Base-by-base conservation (phyloP, 495 filamentous ascomycete species). In the Neurospora sp. region DNA sequence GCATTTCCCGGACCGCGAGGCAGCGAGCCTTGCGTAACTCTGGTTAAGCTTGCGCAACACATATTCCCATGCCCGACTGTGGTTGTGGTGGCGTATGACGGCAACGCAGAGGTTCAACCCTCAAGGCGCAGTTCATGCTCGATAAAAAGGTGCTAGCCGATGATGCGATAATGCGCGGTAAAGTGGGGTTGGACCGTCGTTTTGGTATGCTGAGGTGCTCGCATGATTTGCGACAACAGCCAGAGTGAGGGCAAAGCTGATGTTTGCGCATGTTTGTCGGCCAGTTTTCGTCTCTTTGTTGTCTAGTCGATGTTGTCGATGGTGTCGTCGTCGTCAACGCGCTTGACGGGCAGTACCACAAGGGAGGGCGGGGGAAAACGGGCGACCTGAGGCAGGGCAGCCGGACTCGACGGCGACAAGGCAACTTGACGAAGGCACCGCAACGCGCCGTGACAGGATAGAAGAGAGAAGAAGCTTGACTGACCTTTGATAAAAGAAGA, bases 401-500 rank as follows among this genome's bases (percentile, higher is more conserved):
- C 20, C 12, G 8, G 12, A 35, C 23, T 35, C 54, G 23, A 62
- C 35, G 54, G 54, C 54, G 27, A 11, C 46, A 7, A 54, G 40
- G 18, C 54, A 62, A 62, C 27, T 62, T 62, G 6, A n/a, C n/a
- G n/a, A 18, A 18, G 54, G 54, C 54, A 62, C 7, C 12, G 7
- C 54, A 62, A 35, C 27, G 23, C 54, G 27, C 54, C 54, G 27
- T 35, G 54, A 18, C 27, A 16, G 54, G 4, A 16, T 27, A 18
- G 6, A 62, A 35, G 27, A 62, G 54, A 35, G 6, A 27, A 60
- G 49, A 2, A 14, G 49, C 49, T 27, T 49, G 60, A 76, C 76
- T 79, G 41, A 79, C 76, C 75, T 77, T 76, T 16, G 44, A n/a
- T 44, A 74, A 71, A 73, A 70, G 62, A 72, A 71, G 70, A 71